Evolutionary conservation across 768 basidiomycete species (phyloP).

Genomic region (Suillus variegatus): DNA sequence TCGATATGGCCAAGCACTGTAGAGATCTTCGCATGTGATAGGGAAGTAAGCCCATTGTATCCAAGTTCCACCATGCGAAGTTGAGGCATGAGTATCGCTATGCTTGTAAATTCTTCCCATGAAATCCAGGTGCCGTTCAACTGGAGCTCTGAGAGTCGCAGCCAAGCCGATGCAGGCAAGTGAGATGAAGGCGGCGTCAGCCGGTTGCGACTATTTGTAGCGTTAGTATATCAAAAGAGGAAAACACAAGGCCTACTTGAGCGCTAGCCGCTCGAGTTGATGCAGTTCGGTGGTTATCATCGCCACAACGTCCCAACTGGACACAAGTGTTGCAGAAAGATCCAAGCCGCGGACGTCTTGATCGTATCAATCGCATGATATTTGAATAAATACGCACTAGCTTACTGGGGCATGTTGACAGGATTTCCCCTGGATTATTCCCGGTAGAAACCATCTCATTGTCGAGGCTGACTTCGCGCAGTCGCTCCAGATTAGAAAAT

Average conservation of each 20-base stretch:
- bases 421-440: slow-evolving; percentile 50
- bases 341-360: slow-evolving; percentile 80
- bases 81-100: slow-evolving; percentile 53
- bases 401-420: slow-evolving; percentile 69
- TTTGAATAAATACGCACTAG: slow-evolving; percentile 17
- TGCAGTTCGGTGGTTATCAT: slow-evolving; percentile 63
- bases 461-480: slow-evolving; percentile 84
- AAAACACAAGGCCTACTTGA: slow-evolving; percentile 67
- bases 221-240: slow-evolving; percentile 16
- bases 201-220: slow-evolving; percentile 62
- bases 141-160: slow-evolving; percentile 61
- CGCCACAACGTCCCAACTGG: slow-evolving; percentile 70
- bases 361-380: slow-evolving; percentile 17
- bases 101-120: slow-evolving; percentile 66
- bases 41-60: slow-evolving; percentile 55
- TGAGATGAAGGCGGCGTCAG: slow-evolving; percentile 43
- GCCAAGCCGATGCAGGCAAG: slow-evolving; percentile 45
- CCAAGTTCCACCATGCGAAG: slow-evolving; percentile 67
- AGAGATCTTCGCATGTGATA: slow-evolving; percentile 22
- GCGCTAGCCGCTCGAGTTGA: slow-evolving; percentile 58
- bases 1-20: slow-evolving; percentile 35
- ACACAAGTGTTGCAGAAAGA: slow-evolving; percentile 73
- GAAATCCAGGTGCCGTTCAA: slow-evolving; percentile 71
- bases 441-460: slow-evolving; percentile 59
- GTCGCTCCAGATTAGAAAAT: slow-evolving; percentile 60